Evolutionary conservation across 257 asterid species (phyloP), one percentile per base, ranked within the genome.

Genomic region (Euphrasia confusa): DNA sequence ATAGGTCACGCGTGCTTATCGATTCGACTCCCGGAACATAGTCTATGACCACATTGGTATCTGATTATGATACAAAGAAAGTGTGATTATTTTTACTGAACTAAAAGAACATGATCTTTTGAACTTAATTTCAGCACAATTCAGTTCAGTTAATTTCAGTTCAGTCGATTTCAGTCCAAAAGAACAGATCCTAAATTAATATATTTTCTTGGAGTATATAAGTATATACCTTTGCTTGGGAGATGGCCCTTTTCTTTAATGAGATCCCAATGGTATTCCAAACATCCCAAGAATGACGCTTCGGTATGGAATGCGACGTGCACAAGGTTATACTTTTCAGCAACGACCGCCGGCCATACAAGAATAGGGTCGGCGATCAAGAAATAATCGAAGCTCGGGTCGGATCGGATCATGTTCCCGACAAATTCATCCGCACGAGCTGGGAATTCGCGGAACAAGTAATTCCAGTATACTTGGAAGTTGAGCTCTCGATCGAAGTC

Each of bases 21-120:
- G 83, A 71, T n/a, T 72, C 15, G 6, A 85, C 79, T 21, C 89
- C 89, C 3, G 93, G 89, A 10, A 84, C 57, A 50, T 84, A 84
- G 13, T 76, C 67, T 54, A 81, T 76, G 0, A 53, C 76, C 63
- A 71, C 82, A 72, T 68, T 54, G 6, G 78, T 67, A 50, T 56
- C 86, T 80, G 72, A 21, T 30, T 8, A 48, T 48, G 15, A 7
- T 35, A 35, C 8, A 35, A 1, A 45, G 1, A 45, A 15, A 44
- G 49, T 32, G 49, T 21, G 24, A 21, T 1, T 21, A 21, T 21
- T n/a, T n/a, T n/a, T n/a, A n/a, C n/a, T n/a, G n/a, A n/a, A n/a
- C n/a, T n/a, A n/a, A n/a, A n/a, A n/a, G n/a, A n/a, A n/a, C n/a
- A n/a, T n/a, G n/a, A n/a, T n/a, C n/a, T n/a, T n/a, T n/a, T n/a